phyloP scores from a whole-genome alignment of 805 yeast species.

The Ogataea ganodermae region DNA sequence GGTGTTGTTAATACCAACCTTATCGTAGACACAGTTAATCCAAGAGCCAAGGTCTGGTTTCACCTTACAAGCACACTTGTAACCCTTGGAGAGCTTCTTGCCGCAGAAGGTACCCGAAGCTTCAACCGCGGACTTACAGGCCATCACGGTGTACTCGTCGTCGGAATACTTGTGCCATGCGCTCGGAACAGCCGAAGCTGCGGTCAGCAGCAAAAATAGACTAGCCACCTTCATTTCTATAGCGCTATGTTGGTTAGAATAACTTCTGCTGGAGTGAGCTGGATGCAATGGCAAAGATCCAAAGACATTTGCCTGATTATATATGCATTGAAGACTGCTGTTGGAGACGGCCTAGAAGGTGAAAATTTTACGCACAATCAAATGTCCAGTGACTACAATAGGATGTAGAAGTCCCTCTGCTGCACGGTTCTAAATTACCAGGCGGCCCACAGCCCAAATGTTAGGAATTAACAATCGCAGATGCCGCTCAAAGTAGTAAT shows the following conservation, averaged over 20 bases:
- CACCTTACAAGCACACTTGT: constrained; percentile 30
- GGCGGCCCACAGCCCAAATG: not conserved
- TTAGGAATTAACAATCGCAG: not conserved
- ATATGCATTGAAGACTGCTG: not conserved
- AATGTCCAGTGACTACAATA: not conserved
- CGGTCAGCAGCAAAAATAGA: constrained; percentile 3
- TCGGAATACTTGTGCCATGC: constrained; percentile 21
- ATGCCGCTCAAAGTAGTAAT: not conserved
- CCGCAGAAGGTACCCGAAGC: constrained; percentile 25
- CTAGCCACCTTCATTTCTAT: constrained; percentile 2
- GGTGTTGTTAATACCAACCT: constrained; percentile 15
- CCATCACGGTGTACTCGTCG: constrained; percentile 18
- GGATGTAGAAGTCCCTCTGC: not conserved
- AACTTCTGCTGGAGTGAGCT: not conserved
- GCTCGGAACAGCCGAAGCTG: constrained; percentile 4
- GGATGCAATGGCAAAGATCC: not conserved
- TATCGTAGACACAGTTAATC: constrained; percentile 28
- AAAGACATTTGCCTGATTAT: not conserved
- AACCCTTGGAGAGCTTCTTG: constrained; percentile 6
- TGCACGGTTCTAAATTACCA: not conserved
- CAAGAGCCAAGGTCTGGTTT: constrained; percentile 33
- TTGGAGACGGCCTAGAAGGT: not conserved
- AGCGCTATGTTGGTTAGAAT: not conserved
- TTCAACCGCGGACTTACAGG: constrained; percentile 27
- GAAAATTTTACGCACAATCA: not conserved